Evolutionary conservation across 306 rosid species (phyloP), one percentile per base, ranked within the genome.

Genomic region (Castanospermum australe): DNA sequence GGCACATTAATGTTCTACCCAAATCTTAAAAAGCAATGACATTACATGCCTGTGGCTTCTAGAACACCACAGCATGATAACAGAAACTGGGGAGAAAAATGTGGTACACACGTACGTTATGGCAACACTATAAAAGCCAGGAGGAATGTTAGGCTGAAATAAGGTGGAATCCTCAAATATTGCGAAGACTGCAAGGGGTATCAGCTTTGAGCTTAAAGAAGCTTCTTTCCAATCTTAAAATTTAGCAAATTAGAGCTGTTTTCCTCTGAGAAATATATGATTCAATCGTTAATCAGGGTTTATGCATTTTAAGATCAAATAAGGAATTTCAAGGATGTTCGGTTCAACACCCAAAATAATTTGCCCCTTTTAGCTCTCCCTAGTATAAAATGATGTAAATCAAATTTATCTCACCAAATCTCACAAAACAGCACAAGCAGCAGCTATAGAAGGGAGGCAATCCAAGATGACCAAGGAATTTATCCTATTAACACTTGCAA

Each of bases 321-420:
- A 13, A 60, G 32, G 11, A 30, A 48, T 60, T 35, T 56, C 44
- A 4, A 22, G 9, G 28, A 56, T 13, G 59, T 50, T 51, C 48
- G 39, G 52, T 51, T 63, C 14, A 72, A 62, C 73, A 51, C 71
- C 67, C 28, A 62, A 79, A 48, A 50, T 56, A 7, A 17, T n/a
- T 60, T 7, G 52, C 56, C 47, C 32, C 55, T 41, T n/a, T n/a
- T 8, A 36, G 44, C 14, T 64, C 47, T 15, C 44, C 17, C 42
- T 11, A 15, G 66, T 67, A 22, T 35, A 44, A 20, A 51, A 56
- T 28, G n/a, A 67, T 42, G 59, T 55, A 67, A 66, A 51, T 64
- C 48, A 36, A 33, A 33, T 48, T 76, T 48, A 22, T 21, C 60
- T 76, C 36, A 25, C 73, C 44, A 35, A 15, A 55, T 38, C 22